Percentiles rank a stretch among this genome's conserved stretches.
These are phyloP conservation scores for Coemansia sp. DNA, from an alignment of 192 early-diverging fungal species.

Conservation along the genomic window DNA sequence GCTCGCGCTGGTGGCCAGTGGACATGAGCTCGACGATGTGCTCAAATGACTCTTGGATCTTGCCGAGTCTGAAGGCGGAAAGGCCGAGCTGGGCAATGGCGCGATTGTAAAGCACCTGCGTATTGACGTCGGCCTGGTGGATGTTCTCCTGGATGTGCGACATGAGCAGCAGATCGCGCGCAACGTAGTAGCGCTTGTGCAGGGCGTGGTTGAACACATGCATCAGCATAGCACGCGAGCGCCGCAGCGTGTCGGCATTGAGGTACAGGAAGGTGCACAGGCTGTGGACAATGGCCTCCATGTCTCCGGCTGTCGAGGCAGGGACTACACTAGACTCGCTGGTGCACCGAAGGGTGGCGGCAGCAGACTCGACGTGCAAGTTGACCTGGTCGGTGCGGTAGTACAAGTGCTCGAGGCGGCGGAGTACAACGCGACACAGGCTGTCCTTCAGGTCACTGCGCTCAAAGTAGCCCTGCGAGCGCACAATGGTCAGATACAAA, in stretches of 20 bases:
- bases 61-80: conserved; percentile 91
- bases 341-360: conserved; percentile 53
- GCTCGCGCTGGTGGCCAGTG: conserved; percentile 83
- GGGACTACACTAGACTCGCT: conserved; percentile 53
- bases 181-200: conserved; percentile 89
- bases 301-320: conserved; percentile 40
- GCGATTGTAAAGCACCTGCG: conserved; percentile 96
- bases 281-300: conserved; percentile 66
- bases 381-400: conserved; percentile 93
- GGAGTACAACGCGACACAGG: conserved; percentile 73
- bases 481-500: conserved; percentile 84
- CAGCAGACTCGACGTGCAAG: conserved; percentile 58
- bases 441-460: conserved; percentile 57
- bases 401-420: conserved; percentile 94
- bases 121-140: conserved; percentile 80
- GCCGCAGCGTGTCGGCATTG: conserved; percentile 74
- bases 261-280: conserved; percentile 92
- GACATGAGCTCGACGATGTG: conserved; percentile 87
- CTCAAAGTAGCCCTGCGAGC: conserved; percentile 85
- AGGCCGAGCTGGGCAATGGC: conserved; percentile 94
- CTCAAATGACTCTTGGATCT: conserved; percentile 84
- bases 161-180: conserved; percentile 97
- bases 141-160: conserved; percentile 96
- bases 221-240: conserved; percentile 93
- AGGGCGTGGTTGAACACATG: conserved; percentile 98